Evolutionary conservation across 331 rosid species (phyloP).

Genomic region (Quercus tomentella): DNA sequence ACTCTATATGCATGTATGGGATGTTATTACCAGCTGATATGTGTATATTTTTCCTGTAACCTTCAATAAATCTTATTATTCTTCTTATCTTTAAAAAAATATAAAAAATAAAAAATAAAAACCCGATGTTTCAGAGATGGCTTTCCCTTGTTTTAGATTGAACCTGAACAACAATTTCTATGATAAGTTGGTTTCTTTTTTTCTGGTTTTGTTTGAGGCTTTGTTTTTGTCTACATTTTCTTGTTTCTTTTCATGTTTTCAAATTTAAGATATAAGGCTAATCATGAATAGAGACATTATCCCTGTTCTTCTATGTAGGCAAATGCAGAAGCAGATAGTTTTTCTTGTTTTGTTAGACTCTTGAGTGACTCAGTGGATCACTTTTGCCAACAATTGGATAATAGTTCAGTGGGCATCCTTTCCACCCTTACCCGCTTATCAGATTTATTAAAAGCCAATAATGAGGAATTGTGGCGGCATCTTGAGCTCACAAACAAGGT

Average conservation of each 20-base stretch:
- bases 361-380: constrained; percentile 76
- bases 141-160: neutral
- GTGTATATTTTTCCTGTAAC: neutral
- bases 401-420: constrained; percentile 68
- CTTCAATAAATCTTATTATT: neutral
- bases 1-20: neutral
- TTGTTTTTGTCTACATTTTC: neutral
- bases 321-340: constrained; percentile 85
- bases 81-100: neutral
- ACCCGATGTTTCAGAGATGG: neutral
- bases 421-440: constrained; percentile 64
- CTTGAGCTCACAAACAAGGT: constrained; percentile 77
- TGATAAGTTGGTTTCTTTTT: neutral
- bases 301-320: constrained; percentile 31
- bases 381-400: constrained; percentile 78
- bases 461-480: constrained; percentile 75
- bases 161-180: neutral
- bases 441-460: constrained; percentile 58
- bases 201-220: neutral
- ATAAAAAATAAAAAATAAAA: neutral
- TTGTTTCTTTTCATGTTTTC: neutral
- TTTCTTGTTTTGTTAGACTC: constrained; percentile 72
- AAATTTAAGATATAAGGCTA: neutral
- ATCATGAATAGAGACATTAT: neutral
- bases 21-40: neutral